Conservation (phyloP, 805 yeast genomes). For the Cyberlindnera samutprakarnensis region DNA sequence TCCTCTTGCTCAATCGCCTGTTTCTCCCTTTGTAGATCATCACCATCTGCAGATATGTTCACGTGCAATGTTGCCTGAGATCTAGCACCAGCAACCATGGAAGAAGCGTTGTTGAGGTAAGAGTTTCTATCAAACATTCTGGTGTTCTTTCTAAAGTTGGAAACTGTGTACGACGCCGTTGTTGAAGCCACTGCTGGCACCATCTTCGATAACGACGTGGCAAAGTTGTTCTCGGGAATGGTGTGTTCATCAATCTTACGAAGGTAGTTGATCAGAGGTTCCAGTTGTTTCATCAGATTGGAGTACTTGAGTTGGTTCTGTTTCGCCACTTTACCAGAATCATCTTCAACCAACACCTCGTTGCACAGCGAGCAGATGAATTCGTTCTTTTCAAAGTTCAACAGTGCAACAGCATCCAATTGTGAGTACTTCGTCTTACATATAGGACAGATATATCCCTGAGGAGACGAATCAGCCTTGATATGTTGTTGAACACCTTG, state of each 20-base stretch:
- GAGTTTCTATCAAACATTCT: constrained; percentile 34
- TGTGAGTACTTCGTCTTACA: constrained; percentile 79
- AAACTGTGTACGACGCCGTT: constrained; percentile 60
- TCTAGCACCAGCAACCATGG: constrained; percentile 48
- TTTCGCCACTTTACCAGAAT: constrained; percentile 73
- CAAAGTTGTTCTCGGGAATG: constrained; percentile 85
- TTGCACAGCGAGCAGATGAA: constrained; percentile 85
- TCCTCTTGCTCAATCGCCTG: constrained; percentile 58
- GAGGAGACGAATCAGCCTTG: constrained; percentile 80
- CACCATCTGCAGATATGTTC: constrained; percentile 73
- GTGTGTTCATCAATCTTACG: constrained; percentile 75
- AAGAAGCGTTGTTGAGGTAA: constrained; percentile 30
- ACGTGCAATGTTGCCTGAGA: constrained; percentile 86
- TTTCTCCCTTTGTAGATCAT: constrained; percentile 58
- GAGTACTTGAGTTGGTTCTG: constrained; percentile 78
- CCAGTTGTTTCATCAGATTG: constrained; percentile 79
- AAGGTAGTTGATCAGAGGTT: constrained; percentile 77
- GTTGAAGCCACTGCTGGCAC: constrained; percentile 77
- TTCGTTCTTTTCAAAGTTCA: constrained; percentile 72
- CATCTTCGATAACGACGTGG: constrained; percentile 70
- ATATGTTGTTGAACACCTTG: constrained; percentile 73
- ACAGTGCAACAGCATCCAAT: constrained; percentile 76
- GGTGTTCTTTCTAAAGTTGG: constrained; percentile 35
- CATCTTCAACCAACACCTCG: constrained; percentile 75
- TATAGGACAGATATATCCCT: constrained; percentile 86